phyloP scores from a whole-genome alignment of 208 protist genomes.

The Leishmania major region DNA sequence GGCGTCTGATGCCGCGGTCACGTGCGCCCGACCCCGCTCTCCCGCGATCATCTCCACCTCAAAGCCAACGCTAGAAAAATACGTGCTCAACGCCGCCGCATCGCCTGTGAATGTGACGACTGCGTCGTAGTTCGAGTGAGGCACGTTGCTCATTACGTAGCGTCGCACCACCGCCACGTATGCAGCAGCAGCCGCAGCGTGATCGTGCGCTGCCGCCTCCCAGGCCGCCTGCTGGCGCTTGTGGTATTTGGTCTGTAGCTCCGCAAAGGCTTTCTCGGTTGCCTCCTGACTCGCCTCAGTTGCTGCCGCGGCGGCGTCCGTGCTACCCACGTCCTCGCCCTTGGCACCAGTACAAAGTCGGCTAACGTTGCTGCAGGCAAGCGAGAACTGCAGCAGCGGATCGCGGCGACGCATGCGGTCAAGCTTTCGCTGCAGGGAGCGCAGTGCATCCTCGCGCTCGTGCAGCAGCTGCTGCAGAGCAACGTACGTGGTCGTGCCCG shows the following conservation, averaged over 20 bases:
- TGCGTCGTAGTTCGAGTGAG: constrained; percentile 73
- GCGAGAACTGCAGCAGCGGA: constrained; percentile 83
- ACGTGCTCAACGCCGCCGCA: constrained; percentile 16
- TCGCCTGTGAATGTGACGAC: constrained; percentile 53
- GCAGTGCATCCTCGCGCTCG: constrained; percentile 60
- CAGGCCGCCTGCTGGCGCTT: constrained; percentile 53
- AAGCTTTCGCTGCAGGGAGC: constrained; percentile 83
- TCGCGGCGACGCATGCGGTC: constrained; percentile 79
- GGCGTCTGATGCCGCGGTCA: constrained; percentile 34
- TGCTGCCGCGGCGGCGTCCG: neutral
- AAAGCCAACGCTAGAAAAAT: constrained; percentile 42
- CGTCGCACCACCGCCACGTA: constrained; percentile 60
- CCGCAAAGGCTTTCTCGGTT: constrained; percentile 55
- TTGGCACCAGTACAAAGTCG: constrained; percentile 30
- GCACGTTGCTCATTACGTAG: constrained; percentile 50
- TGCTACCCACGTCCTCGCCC: neutral
- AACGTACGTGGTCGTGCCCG: constrained; percentile 35
- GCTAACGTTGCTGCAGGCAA: constrained; percentile 74
- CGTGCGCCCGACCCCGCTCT: constrained; percentile 24
- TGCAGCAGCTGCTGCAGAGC: constrained; percentile 61
- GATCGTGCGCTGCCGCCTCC: constrained; percentile 35
- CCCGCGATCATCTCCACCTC: constrained; percentile 21
- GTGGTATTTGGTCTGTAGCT: constrained; percentile 51
- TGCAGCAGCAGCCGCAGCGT: constrained; percentile 42
- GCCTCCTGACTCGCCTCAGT: constrained; percentile 39